Conservation (phyloP, 2,329 filamentous ascomycete genomes). For the Sporothrix protearum region DNA sequence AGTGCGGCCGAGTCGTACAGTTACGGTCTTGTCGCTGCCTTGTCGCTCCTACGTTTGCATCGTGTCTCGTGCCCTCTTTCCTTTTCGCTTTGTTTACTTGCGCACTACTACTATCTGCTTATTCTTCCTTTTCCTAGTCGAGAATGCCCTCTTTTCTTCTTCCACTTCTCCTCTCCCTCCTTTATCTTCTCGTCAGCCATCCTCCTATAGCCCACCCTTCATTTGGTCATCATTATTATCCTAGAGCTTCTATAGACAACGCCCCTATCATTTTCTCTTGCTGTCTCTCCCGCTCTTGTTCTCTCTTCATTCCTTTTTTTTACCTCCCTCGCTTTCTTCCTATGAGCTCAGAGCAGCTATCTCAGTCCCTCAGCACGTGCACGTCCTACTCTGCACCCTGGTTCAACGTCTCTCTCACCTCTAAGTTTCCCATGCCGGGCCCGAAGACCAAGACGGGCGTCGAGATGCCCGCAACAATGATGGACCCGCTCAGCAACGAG, state of each 20-base stretch:
- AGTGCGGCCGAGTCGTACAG: neutral
- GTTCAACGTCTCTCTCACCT: neutral
- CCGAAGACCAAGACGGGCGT: neutral
- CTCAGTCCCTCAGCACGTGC: neutral
- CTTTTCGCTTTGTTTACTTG: neutral
- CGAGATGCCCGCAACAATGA: neutral
- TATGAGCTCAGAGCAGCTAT: neutral
- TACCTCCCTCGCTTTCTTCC: too few relatives aligned
- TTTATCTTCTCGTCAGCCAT: neutral
- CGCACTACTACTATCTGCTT: neutral
- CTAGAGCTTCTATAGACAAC: neutral
- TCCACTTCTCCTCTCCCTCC: neutral
- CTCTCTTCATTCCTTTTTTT: neutral
- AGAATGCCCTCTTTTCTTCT: too few relatives aligned
- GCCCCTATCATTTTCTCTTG: neutral
- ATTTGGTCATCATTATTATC: neutral
- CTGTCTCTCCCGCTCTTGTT: neutral
- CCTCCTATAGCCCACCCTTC: neutral
- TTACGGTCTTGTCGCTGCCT: neutral
- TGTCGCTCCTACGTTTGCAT: neutral
- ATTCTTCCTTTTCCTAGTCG: neutral
- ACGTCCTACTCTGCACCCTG: neutral
- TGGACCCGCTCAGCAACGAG: neutral
- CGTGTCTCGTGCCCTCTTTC: neutral
- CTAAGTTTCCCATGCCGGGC: neutral